Percentiles rank a stretch among this genome's conserved stretches.
These are phyloP conservation scores for Komagataella pastoris DNA, from an alignment of 805 yeast species.

Conservation along the genomic window DNA sequence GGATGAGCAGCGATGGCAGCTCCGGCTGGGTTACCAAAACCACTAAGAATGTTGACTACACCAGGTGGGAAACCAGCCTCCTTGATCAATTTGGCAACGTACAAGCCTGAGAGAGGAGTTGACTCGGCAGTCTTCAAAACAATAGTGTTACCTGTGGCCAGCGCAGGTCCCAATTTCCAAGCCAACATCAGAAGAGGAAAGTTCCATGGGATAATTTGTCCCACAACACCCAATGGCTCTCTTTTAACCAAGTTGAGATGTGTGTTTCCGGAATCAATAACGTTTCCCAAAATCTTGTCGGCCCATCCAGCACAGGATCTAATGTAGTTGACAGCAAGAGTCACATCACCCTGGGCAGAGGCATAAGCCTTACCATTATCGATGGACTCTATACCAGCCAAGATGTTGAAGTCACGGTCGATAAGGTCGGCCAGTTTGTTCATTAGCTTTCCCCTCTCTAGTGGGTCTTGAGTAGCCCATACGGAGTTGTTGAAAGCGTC, in stretches of 20 bases:
- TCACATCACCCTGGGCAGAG: constrained; percentile 44
- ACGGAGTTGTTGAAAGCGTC: constrained; percentile 49
- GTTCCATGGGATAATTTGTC: constrained; percentile 64
- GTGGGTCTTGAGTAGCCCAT: constrained; percentile 35
- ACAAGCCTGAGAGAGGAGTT: constrained; percentile 55
- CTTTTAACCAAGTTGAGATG: constrained; percentile 50
- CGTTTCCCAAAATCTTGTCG: constrained; percentile 52
- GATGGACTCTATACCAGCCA: constrained; percentile 44
- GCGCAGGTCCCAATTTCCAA: constrained; percentile 59
- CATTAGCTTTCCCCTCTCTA: constrained; percentile 29
- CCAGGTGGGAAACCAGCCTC: constrained; percentile 57
- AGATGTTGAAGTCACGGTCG: constrained; percentile 30
- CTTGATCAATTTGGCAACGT: constrained; percentile 34
- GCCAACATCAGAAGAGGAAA: constrained; percentile 57
- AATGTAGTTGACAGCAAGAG: constrained; percentile 39
- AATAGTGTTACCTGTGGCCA: constrained; percentile 53
- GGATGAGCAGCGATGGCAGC: constrained; percentile 43
- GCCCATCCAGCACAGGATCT: constrained; percentile 68
- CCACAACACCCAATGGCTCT: constrained; percentile 62
- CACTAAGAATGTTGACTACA: constrained; percentile 48
- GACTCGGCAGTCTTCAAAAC: constrained; percentile 53
- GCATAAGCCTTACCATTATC: constrained; percentile 47
- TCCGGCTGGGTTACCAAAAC: constrained; percentile 50
- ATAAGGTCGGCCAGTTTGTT: constrained; percentile 36
- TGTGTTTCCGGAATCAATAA: constrained; percentile 43